Conservation (phyloP, 805 yeast genomes). For the Tetrapisispora fleetii region DNA sequence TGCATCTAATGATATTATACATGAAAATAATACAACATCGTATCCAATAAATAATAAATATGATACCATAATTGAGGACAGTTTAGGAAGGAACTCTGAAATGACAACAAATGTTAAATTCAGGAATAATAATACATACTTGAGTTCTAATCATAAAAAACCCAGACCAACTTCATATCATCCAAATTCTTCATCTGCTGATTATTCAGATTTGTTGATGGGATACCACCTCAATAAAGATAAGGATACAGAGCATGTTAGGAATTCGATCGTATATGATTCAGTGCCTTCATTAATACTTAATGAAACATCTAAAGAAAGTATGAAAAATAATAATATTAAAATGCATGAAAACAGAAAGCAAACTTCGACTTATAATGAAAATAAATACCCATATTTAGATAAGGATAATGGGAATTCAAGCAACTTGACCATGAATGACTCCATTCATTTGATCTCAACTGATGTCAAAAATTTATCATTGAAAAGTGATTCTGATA, state of each 20-base stretch:
- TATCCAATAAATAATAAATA: neutral
- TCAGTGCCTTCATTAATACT: slow-evolving; percentile 2
- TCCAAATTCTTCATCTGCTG: slow-evolving; percentile 32
- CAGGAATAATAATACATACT: slow-evolving; percentile 2
- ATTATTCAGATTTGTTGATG: neutral
- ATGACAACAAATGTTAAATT: neutral
- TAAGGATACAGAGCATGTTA: neutral
- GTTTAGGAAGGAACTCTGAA: neutral
- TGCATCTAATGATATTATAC: neutral
- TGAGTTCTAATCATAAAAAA: slow-evolving; percentile 38
- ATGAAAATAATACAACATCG: neutral
- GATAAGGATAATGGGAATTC: neutral
- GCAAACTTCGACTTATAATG: neutral
- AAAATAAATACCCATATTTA: neutral
- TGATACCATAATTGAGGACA: neutral
- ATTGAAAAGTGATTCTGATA: slow-evolving; percentile 4
- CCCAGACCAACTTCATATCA: slow-evolving; percentile 83
- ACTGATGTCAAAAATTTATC: neutral
- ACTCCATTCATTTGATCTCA: neutral
- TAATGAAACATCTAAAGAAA: slow-evolving; percentile 13
- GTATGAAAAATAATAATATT: slow-evolving; percentile 1
- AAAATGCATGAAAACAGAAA: neutral
- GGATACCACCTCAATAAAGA: neutral
- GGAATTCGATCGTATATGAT: neutral
- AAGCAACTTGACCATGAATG: neutral